Evolutionary conservation across 257 asterid genomes (phyloP), one percentile per base, ranked within the genome.

Genomic region (Nemophila menziesii): DNA sequence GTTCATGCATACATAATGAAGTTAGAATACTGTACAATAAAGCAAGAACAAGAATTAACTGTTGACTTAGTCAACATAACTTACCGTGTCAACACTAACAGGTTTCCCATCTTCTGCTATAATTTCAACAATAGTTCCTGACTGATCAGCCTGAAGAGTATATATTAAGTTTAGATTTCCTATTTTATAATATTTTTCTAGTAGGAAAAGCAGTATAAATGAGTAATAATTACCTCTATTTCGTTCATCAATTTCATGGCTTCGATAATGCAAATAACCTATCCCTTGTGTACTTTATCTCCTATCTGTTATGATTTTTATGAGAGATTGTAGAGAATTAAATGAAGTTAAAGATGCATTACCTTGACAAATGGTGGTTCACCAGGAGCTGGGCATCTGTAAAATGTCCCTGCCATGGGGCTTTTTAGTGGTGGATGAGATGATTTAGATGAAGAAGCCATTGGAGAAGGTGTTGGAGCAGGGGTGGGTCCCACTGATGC

Each of bases 181-280:
- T 12, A 3, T 26, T 26, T 26, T 26, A 5, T 26, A 10, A 4
- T 26, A 10, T 26, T 26, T 26, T 26, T 26, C 33, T 26, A 7
- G 2, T 13, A 7, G 36, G 12, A 7, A 29, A 13, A 29, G 2
- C 2, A 29, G 36, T 10, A n/a, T n/a, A n/a, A n/a, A 1, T 7
- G 8, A 13, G 2, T 7, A 7, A 7, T 29, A 7, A 10, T 78
- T 73, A 85, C 95, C 69, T 85, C 95, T 26, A 80, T 80, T 69
- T 85, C 95, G 52, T 85, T 85, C 95, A 85, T 80, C 86, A 85
- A 71, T 63, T 85, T 85, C 93, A 85, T 85, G 48, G 95, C 93
- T 64, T 86, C 92, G 45, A 81, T 68, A 51, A 86, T 78, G 84
- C 94, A 86, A 29, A 86, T 53, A 50, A 86, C 78, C 66, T 86